Conservation (phyloP, 805 yeast species). For the Wickerhamomyces rabaulensis region DNA sequence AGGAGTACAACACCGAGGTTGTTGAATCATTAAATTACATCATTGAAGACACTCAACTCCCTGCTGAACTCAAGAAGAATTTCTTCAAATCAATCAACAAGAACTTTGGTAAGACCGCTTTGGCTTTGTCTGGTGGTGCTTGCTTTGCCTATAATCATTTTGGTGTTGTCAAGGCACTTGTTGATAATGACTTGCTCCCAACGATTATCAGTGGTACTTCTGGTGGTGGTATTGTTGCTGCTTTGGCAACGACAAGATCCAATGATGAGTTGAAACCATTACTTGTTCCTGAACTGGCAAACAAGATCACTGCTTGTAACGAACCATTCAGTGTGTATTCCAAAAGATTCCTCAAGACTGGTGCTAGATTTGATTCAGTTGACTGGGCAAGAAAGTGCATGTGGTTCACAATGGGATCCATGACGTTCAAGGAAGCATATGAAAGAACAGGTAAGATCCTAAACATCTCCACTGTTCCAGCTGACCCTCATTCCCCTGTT, state of each 20-base stretch:
- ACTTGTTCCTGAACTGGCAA: conserved; percentile 53
- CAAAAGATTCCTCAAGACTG: conserved; percentile 64
- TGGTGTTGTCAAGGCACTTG: conserved; percentile 67
- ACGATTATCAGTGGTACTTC: conserved; percentile 71
- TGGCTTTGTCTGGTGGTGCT: conserved; percentile 77
- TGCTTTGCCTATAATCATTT: conserved; percentile 73
- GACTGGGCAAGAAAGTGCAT: conserved; percentile 66
- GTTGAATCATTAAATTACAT: conserved; percentile 41
- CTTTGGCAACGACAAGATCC: conserved; percentile 63
- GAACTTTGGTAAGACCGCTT: conserved; percentile 67
- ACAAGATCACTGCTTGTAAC: conserved; percentile 63
- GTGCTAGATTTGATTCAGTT: conserved; percentile 72
- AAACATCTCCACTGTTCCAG: conserved; percentile 75
- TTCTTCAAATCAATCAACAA: conserved; percentile 55
- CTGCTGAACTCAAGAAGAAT: conserved; percentile 36
- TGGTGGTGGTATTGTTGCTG: conserved; percentile 78
- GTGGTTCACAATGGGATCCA: conserved; percentile 70
- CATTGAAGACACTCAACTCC: conserved; percentile 31
- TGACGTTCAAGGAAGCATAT: conserved; percentile 67
- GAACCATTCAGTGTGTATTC: conserved; percentile 57
- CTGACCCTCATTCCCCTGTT: conserved; percentile 78
- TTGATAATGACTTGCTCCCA: conserved; percentile 65
- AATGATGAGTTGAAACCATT: conserved; percentile 56
- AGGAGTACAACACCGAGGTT: conserved; percentile 49
- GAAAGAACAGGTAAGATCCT: conserved; percentile 64